phyloP scores from a whole-genome alignment of 306 rosid genomes.

The Citrullus mucosospermus region DNA sequence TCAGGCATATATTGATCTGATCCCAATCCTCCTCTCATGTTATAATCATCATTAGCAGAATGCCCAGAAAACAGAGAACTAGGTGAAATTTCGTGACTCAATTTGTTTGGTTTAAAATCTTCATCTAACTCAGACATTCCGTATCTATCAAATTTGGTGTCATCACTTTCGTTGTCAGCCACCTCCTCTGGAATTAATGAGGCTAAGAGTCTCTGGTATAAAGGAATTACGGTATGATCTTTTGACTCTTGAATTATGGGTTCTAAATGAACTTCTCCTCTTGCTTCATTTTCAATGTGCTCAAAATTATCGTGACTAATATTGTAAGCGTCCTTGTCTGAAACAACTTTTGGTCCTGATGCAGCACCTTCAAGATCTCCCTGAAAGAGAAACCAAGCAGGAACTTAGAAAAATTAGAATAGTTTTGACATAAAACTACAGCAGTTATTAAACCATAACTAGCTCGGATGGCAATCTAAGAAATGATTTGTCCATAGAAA shows the following conservation, averaged over 20 bases:
- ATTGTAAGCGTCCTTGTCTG: slow-evolving; percentile 34
- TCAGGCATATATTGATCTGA: slow-evolving; percentile 40
- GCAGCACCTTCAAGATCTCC: slow-evolving; percentile 43
- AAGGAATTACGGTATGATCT: slow-evolving; percentile 52
- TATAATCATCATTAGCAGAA: slow-evolving; percentile 52
- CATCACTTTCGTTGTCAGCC: slow-evolving; percentile 47
- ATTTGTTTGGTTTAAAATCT: slow-evolving; percentile 40
- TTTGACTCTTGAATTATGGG: slow-evolving; percentile 34
- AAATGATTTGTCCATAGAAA: background rate
- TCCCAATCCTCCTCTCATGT: slow-evolving; percentile 29
- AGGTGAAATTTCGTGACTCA: slow-evolving; percentile 30
- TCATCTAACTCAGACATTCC: slow-evolving; percentile 52
- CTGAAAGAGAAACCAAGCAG: slow-evolving; percentile 26
- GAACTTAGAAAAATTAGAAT: background rate
- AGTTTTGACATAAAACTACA: background rate
- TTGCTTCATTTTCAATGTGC: slow-evolving; percentile 20
- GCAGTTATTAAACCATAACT: background rate
- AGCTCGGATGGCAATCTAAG: background rate
- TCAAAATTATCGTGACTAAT: slow-evolving; percentile 41
- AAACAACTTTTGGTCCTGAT: slow-evolving; percentile 23
- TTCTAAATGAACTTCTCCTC: slow-evolving; percentile 28
- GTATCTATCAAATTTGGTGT: slow-evolving; percentile 37
- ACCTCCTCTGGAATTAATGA: slow-evolving; percentile 85
- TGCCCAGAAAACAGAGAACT: slow-evolving; percentile 50
- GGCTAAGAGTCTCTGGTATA: slow-evolving; percentile 79